Percentiles rank a stretch among this genome's conserved stretches.
These are phyloP conservation scores for Vigna radiata DNA, from an alignment of 306 rosid genomes.

Conservation along the genomic window DNA sequence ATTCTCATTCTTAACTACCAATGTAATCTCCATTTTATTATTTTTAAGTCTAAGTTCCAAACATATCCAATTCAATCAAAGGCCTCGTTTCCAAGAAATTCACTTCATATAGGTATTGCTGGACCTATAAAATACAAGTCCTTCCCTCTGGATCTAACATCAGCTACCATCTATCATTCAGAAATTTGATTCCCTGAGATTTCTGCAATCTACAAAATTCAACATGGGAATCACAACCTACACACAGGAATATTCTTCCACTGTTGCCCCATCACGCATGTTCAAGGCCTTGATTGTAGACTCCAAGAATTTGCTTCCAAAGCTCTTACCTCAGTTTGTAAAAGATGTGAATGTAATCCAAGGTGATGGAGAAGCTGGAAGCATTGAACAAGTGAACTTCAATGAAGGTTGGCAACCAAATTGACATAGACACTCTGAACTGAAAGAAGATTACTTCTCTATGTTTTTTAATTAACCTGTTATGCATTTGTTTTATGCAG, in stretches of 20 bases:
- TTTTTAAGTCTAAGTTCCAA: conserved; percentile 1
- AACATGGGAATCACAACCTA: conserved; percentile 61
- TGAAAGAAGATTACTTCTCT: background rate
- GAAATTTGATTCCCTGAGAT: conserved; percentile 17
- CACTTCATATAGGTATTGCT: conserved; percentile 27
- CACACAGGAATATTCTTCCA: conserved; percentile 56
- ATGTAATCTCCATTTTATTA: conserved; percentile 21
- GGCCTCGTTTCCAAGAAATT: conserved; percentile 46
- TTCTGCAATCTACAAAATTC: background rate
- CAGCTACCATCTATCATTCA: conserved; percentile 18
- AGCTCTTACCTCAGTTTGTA: conserved; percentile 73
- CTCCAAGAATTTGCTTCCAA: conserved; percentile 65
- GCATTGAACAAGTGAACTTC: conserved; percentile 78
- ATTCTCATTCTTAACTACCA: conserved; percentile 18
- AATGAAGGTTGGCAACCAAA: conserved; percentile 55
- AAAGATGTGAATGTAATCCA: conserved; percentile 59
- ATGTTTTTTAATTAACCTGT: conserved; percentile 21
- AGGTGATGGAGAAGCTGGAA: conserved; percentile 78
- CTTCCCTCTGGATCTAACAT: conserved; percentile 21
- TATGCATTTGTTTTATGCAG: conserved; percentile 49
- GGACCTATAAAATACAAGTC: conserved; percentile 41
- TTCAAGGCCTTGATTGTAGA: conserved; percentile 73
- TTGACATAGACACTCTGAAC: background rate
- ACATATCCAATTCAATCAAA: conserved; percentile 16
- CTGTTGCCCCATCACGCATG: conserved; percentile 63